Conservation (phyloP, 2,329 filamentous ascomycete genomes). For the Apiospora malaysiana region DNA sequence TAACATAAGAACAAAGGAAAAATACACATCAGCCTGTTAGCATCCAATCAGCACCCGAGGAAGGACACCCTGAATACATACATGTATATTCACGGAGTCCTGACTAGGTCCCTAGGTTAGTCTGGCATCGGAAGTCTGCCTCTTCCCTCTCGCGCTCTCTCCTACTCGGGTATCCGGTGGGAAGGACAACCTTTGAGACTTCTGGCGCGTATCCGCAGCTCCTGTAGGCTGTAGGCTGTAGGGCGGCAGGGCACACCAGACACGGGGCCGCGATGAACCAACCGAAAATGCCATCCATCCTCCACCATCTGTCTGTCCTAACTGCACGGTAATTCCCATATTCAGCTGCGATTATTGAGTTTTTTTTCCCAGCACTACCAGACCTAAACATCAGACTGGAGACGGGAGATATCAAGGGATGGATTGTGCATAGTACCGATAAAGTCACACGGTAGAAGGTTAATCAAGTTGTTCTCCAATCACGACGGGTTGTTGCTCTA, state of each 20-base stretch:
- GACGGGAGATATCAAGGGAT: background rate
- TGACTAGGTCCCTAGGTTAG: too few species aligned
- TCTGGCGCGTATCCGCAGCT: background rate
- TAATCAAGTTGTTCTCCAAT: background rate
- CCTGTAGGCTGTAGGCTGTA: background rate
- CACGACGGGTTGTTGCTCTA: background rate
- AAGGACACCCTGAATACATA: background rate
- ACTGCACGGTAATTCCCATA: background rate
- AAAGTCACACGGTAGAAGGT: background rate
- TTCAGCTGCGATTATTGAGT: background rate
- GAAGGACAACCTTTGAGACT: constrained; percentile 12
- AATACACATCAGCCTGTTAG: background rate
- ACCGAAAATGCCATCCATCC: background rate
- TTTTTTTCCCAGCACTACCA: background rate
- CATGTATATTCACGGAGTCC: constrained; percentile 1
- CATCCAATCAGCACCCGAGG: background rate
- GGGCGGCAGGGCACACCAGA: background rate
- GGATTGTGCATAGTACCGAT: background rate
- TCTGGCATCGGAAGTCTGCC: too few species aligned
- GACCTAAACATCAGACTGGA: background rate
- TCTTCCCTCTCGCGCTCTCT: background rate
- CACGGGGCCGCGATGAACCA: background rate
- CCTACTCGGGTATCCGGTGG: background rate
- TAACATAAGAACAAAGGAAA: background rate
- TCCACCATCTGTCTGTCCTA: background rate